Percentiles rank a stretch among this genome's conserved stretches.
Evolutionary conservation across 495 filamentous ascomycete genomes (phyloP).

Genomic region (Podospora bellae-mahoneyi): DNA sequence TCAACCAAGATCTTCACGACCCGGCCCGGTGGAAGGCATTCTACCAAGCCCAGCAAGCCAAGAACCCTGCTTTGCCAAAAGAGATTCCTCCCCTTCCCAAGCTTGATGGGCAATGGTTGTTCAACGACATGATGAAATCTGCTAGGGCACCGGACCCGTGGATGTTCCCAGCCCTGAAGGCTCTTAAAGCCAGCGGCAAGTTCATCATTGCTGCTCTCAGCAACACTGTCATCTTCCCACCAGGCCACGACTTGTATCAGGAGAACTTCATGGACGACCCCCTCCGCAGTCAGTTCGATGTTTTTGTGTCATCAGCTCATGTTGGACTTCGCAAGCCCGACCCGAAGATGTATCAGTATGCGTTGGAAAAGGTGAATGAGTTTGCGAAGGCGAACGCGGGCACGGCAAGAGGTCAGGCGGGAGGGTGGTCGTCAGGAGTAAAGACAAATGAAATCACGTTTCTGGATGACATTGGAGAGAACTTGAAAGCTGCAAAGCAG

Average conservation of each 20-base stretch:
- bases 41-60: slow-evolving; percentile 36
- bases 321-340: slow-evolving; percentile 88
- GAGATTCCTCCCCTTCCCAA: slow-evolving; percentile 61
- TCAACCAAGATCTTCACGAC: slow-evolving; percentile 68
- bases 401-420: slow-evolving; percentile 36
- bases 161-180: slow-evolving; percentile 81
- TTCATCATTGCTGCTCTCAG: slow-evolving; percentile 79
- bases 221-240: slow-evolving; percentile 83
- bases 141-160: slow-evolving; percentile 71
- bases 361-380: slow-evolving; percentile 60
- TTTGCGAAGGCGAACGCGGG: slow-evolving; percentile 48
- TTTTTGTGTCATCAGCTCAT: slow-evolving; percentile 80
- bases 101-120: slow-evolving; percentile 76
- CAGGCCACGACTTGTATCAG: slow-evolving; percentile 54
- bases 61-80: slow-evolving; percentile 33
- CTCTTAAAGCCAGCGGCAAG: slow-evolving; percentile 56
- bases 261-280: slow-evolving; percentile 43
- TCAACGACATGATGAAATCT: slow-evolving; percentile 87
- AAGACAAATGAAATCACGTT: slow-evolving; percentile 72
- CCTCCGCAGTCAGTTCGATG: slow-evolving; percentile 64
- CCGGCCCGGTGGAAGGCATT: slow-evolving; percentile 60
- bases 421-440: slow-evolving; percentile 52
- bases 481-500: slow-evolving; percentile 74
- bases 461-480: slow-evolving; percentile 93
- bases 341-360: slow-evolving; percentile 70